Percentiles rank a stretch among this genome's conserved stretches.
These are phyloP conservation scores for Talaromyces sp. DNA, from an alignment of 2,329 filamentous ascomycete genomes.

Conservation along the genomic window DNA sequence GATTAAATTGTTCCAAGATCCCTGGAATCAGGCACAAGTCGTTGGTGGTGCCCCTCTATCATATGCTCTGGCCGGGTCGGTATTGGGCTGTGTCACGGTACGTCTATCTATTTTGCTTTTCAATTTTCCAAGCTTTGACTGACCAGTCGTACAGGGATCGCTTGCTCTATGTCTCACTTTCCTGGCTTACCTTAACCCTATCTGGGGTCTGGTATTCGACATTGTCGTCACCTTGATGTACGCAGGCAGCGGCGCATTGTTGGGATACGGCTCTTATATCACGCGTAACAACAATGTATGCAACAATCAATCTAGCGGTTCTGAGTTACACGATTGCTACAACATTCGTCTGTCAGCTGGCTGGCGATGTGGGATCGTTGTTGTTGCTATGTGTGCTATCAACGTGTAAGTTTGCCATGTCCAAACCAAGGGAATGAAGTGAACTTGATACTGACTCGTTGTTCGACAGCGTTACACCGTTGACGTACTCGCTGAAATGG, in stretches of 20 bases:
- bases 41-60: neutral
- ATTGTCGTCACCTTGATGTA: neutral
- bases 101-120: neutral
- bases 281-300: constrained; percentile 12
- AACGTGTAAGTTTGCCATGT: neutral
- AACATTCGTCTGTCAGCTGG: constrained; percentile 1
- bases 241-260: neutral
- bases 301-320: neutral
- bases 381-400: constrained; percentile 7
- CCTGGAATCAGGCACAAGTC: constrained; percentile 1
- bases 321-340: neutral
- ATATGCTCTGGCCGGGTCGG: neutral
- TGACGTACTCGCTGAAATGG: neutral
- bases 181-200: neutral
- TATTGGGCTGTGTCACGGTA: neutral
- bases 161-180: neutral
- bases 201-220: neutral
- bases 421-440: neutral
- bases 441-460: neutral
- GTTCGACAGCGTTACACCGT: neutral
- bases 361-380: constrained; percentile 15
- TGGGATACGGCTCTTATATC: constrained; percentile 14
- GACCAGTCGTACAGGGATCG: neutral
- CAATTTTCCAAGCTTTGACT: neutral
- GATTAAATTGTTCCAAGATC: neutral